A percentile compares a stretch with the other conserved stretches of the same genome.
These are phyloP conservation scores for Trichoderma sp. DNA, from an alignment of 2,329 filamentous ascomycete species.

Conservation along the genomic window DNA sequence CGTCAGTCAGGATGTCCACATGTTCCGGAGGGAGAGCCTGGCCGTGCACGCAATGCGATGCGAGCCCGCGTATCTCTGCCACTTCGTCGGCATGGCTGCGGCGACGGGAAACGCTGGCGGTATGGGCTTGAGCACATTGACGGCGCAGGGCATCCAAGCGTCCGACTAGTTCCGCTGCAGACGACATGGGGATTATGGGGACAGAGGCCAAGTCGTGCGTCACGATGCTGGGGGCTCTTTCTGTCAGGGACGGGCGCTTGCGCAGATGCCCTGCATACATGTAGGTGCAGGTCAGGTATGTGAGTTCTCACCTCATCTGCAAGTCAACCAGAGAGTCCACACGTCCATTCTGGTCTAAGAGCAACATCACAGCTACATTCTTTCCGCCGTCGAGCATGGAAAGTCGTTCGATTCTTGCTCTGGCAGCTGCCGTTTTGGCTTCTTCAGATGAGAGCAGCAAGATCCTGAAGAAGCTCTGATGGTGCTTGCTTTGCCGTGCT, in stretches of 20 bases:
- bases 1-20: conserved; percentile 30
- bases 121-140: conserved; percentile 21
- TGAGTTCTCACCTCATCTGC: conserved; percentile 41
- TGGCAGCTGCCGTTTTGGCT: conserved; percentile 29
- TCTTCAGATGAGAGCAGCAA: conserved; percentile 42
- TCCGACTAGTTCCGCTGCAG: conserved; percentile 34
- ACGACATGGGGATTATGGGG: conserved; percentile 44
- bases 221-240: conserved; percentile 30
- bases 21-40: conserved; percentile 27
- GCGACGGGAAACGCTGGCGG: background rate
- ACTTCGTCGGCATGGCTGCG: background rate
- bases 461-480: conserved; percentile 31
- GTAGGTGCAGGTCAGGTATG: background rate
- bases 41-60: conserved; percentile 29
- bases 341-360: conserved; percentile 36
- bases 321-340: conserved; percentile 40
- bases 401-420: conserved; percentile 40
- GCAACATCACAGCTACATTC: conserved; percentile 44
- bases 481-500: background rate
- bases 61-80: conserved; percentile 18
- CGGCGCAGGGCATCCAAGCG: conserved; percentile 39
- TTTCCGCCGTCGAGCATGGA: conserved; percentile 39
- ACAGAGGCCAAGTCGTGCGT: conserved; percentile 32
- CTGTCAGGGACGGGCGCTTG: background rate
- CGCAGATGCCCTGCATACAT: background rate